A percentile compares a stretch with the other conserved stretches of the same genome.
Evolutionary conservation across 805 yeast species (phyloP).

Genomic region (Teunomyces panamensis): DNA sequence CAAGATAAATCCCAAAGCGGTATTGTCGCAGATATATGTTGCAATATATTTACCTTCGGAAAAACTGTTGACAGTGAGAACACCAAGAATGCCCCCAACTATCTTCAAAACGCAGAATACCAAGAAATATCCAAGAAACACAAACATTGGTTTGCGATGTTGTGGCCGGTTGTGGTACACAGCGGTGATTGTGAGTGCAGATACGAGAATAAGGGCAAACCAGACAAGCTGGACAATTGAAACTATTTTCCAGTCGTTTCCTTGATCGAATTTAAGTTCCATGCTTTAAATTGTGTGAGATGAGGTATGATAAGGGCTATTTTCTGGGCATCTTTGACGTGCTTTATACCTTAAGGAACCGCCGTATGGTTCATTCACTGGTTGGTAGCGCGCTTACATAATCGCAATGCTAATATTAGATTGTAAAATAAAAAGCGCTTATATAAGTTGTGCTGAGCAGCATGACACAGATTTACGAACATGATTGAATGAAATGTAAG

Average conservation of each 20-base stretch:
- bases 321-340: no score
- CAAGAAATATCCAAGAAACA: conserved; percentile 4
- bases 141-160: not conserved
- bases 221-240: conserved; percentile 8
- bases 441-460: not conserved
- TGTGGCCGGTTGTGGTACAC: not conserved
- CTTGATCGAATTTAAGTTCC: not conserved
- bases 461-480: no score
- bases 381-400: not conserved
- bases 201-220: conserved; percentile 3
- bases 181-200: not conserved
- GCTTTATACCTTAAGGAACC: not conserved
- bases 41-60: conserved; percentile 1
- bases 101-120: conserved; percentile 3
- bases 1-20: conserved; percentile 6
- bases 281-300: not conserved
- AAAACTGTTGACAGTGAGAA: not conserved
- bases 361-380: no score
- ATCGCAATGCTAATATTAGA: not conserved
- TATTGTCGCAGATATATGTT: conserved; percentile 6
- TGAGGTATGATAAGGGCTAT: not conserved
- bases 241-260: conserved; percentile 8
- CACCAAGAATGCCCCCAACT: conserved; percentile 5
- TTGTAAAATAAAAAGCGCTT: not conserved
- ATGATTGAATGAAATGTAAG: no score